phyloP scores from a whole-genome alignment of 192 early-diverging fungal species.

The Backusella circina region DNA sequence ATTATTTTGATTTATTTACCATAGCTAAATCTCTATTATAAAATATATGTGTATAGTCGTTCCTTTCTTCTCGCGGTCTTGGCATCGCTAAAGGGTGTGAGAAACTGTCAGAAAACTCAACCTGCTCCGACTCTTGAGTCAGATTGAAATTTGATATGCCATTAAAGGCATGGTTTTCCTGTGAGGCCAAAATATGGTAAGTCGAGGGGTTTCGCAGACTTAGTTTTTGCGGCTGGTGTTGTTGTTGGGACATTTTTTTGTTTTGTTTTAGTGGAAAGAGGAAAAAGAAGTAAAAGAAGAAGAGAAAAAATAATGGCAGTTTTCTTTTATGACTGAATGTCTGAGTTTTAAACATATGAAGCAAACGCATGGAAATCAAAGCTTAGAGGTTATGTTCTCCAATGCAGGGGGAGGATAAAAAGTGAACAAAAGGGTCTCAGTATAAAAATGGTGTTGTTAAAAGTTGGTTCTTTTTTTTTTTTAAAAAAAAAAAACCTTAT shows the following conservation, averaged over 20 bases:
- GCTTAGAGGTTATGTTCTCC: background rate
- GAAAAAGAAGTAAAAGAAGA: background rate
- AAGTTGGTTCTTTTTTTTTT: background rate
- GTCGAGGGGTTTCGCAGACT: background rate
- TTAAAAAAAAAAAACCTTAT: background rate
- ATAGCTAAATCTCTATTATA: background rate
- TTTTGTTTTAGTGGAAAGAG: background rate
- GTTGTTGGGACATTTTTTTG: background rate
- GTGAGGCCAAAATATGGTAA: background rate
- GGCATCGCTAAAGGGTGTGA: background rate
- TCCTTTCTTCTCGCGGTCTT: background rate
- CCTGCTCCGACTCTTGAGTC: background rate
- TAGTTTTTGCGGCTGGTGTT: background rate
- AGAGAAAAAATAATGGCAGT: background rate
- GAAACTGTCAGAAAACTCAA: background rate
- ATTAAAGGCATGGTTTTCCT: background rate
- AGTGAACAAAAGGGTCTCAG: background rate
- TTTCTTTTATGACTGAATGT: background rate
- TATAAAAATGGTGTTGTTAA: background rate
- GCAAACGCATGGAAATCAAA: background rate
- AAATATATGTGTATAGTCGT: background rate
- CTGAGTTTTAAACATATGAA: background rate
- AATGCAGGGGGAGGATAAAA: conserved; percentile 2
- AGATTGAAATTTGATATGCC: background rate
- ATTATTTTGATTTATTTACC: background rate